Conservation (phyloP, 768 basidiomycete species). For the Mrakia hoshinonis region DNA sequence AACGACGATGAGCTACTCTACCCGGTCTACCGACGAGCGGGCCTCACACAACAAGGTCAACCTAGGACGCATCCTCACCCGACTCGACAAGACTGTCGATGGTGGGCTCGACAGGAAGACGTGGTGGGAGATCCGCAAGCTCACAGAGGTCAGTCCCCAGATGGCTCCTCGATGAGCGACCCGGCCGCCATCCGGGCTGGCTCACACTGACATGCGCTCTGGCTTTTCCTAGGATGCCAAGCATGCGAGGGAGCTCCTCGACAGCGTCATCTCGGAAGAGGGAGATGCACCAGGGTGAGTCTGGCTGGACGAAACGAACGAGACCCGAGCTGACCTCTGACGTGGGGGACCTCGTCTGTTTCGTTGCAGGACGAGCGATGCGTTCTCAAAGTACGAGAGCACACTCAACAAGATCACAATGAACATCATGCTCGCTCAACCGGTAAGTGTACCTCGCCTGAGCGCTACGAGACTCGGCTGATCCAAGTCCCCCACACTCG, state of each 20-base stretch:
- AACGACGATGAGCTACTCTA: constrained; percentile 5
- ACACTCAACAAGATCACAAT: constrained; percentile 27
- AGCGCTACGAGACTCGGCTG: too few relatives aligned
- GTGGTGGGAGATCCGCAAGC: constrained; percentile 27
- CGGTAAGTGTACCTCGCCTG: background rate
- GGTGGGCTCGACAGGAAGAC: constrained; percentile 3
- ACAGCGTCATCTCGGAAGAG: constrained; percentile 5
- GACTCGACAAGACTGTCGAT: constrained; percentile 14
- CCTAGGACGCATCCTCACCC: constrained; percentile 13
- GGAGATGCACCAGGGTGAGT: constrained; percentile 9
- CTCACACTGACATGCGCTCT: too few relatives aligned
- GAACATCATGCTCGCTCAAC: constrained; percentile 23
- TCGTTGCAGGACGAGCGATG: constrained; percentile 1
- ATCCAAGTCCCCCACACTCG: too few relatives aligned
- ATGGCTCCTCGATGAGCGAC: background rate
- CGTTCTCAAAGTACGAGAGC: constrained; percentile 16
- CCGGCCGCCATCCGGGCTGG: too few relatives aligned
- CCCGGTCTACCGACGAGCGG: background rate
- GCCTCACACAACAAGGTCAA: constrained; percentile 26
- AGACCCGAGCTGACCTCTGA: background rate
- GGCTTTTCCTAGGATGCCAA: constrained; percentile 22
- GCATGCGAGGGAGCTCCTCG: constrained; percentile 20
- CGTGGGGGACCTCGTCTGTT: too few relatives aligned
- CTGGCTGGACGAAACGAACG: background rate
- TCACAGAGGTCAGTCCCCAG: constrained; percentile 18